Evolutionary conservation across 208 protist species (phyloP).

Genomic region (Crithidia expoeki): DNA sequence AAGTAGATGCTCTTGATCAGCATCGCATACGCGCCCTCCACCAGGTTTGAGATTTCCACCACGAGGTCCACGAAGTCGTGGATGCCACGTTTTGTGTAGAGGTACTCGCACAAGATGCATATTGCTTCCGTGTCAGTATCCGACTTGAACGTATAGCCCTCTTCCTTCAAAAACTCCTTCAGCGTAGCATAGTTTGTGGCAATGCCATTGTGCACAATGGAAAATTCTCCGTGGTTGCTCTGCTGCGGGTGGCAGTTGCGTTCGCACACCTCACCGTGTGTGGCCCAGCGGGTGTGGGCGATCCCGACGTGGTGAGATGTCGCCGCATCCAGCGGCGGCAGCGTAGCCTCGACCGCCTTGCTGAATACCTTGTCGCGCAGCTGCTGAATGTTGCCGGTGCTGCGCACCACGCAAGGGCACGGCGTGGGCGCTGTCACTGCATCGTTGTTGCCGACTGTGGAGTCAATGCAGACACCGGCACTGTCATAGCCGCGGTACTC

Average conservation of each 20-base stretch:
- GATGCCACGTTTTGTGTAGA: slow-evolving; percentile 60
- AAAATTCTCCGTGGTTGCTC: slow-evolving; percentile 77
- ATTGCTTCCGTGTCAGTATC: slow-evolving; percentile 97
- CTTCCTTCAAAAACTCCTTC: slow-evolving; percentile 64
- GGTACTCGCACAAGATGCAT: slow-evolving; percentile 86
- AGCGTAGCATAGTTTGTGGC: slow-evolving; percentile 94
- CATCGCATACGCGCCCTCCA: slow-evolving; percentile 91
- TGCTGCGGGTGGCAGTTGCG: slow-evolving; percentile 95
- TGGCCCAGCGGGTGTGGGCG: slow-evolving; percentile 98
- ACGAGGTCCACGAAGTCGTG: slow-evolving; percentile 64
- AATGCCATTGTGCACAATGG: slow-evolving; percentile 96
- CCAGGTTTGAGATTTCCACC: slow-evolving; percentile 48
- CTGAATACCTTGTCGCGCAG: slow-evolving; percentile 62
- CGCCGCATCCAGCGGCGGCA: slow-evolving; percentile 44
- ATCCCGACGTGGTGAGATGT: slow-evolving; percentile 78
- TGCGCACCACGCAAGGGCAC: slow-evolving; percentile 62
- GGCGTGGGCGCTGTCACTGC: slow-evolving; percentile 7
- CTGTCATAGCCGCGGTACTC: slow-evolving; percentile 97
- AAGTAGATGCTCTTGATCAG: slow-evolving; percentile 89
- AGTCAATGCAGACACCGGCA: slow-evolving; percentile 89
- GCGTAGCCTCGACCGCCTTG: slow-evolving; percentile 17
- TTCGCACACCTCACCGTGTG: slow-evolving; percentile 93
- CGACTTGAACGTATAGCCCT: slow-evolving; percentile 85
- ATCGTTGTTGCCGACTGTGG: slow-evolving; percentile 1
- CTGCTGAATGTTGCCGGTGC: slow-evolving; percentile 78